Conservation (phyloP, 164 flowering plant genomes). For the Umbilicus rupestris region DNA sequence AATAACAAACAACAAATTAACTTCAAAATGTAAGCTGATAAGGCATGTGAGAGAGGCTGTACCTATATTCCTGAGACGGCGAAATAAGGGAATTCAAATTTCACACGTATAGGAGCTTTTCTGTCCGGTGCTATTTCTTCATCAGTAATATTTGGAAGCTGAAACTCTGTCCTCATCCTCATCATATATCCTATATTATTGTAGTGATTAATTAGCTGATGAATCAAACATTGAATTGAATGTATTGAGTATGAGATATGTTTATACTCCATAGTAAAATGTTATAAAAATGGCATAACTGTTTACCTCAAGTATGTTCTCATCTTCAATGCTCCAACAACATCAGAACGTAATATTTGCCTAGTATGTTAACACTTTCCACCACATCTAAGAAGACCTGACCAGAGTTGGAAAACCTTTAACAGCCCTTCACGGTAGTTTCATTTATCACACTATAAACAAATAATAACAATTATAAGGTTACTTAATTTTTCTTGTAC, state of each 20-base stretch:
- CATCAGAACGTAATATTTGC: slow-evolving; percentile 89
- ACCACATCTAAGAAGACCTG: slow-evolving; percentile 97
- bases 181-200: slow-evolving; percentile 65
- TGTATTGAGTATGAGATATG: background rate
- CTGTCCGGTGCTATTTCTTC: slow-evolving; percentile 86
- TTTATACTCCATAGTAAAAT: background rate
- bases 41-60: background rate
- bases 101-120: slow-evolving; percentile 94
- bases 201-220: background rate
- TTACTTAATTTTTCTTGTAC: slow-evolving; percentile 94
- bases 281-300: background rate
- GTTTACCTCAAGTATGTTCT: slow-evolving; percentile 85
- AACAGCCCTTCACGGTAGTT: background rate
- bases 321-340: slow-evolving; percentile 97
- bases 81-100: slow-evolving; percentile 97
- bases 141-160: slow-evolving; percentile 78
- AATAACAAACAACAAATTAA: no score
- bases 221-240: background rate
- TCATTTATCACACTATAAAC: background rate
- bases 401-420: slow-evolving; percentile 8
- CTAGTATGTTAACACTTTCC: slow-evolving; percentile 96
- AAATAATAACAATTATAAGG: slow-evolving; percentile 9
- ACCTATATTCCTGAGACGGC: slow-evolving; percentile 99
- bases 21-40: no score
- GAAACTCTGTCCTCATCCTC: slow-evolving; percentile 90